phyloP scores from a whole-genome alignment of 768 basidiomycete genomes.

The Pisolithus marmoratus region DNA sequence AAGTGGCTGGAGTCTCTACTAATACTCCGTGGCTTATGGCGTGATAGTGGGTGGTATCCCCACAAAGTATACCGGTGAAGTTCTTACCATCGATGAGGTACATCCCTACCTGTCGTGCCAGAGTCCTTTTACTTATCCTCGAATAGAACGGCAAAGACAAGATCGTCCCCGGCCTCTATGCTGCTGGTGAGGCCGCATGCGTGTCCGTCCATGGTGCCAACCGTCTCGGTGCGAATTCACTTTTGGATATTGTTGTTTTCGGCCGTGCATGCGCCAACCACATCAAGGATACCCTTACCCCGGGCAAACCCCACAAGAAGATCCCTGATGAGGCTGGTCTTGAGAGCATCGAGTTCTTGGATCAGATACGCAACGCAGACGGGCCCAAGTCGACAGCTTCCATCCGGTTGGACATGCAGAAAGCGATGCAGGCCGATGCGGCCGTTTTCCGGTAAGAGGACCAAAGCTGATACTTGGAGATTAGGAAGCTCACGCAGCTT shows the following conservation, averaged over 20 bases:
- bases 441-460: slow-evolving; percentile 82
- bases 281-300: slow-evolving; percentile 85
- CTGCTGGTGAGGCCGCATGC: slow-evolving; percentile 97
- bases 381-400: slow-evolving; percentile 85
- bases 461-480: not conserved
- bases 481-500: slow-evolving; percentile 1
- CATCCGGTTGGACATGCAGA: slow-evolving; percentile 94
- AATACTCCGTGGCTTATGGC: slow-evolving; percentile 1
- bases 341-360: slow-evolving; percentile 78
- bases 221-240: slow-evolving; percentile 98
- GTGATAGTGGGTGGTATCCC: slow-evolving; percentile 95
- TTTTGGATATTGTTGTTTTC: slow-evolving; percentile 98
- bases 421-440: slow-evolving; percentile 97
- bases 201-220: slow-evolving; percentile 99
- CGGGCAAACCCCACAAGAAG: slow-evolving; percentile 85
- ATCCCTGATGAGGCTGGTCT: slow-evolving; percentile 86
- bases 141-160: slow-evolving; percentile 77
- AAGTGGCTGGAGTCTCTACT: slow-evolving; percentile 28
- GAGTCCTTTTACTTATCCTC: not conserved
- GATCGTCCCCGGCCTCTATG: slow-evolving; percentile 94
- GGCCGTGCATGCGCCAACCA: slow-evolving; percentile 99
- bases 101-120: not conserved
- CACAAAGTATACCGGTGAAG: slow-evolving; percentile 97
- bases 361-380: slow-evolving; percentile 77
- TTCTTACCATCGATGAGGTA: slow-evolving; percentile 74